Percentiles rank a stretch among this genome's conserved stretches.
Evolutionary conservation across 1,139 yeast species (phyloP).

Genomic region (Diutina mesorugosa): DNA sequence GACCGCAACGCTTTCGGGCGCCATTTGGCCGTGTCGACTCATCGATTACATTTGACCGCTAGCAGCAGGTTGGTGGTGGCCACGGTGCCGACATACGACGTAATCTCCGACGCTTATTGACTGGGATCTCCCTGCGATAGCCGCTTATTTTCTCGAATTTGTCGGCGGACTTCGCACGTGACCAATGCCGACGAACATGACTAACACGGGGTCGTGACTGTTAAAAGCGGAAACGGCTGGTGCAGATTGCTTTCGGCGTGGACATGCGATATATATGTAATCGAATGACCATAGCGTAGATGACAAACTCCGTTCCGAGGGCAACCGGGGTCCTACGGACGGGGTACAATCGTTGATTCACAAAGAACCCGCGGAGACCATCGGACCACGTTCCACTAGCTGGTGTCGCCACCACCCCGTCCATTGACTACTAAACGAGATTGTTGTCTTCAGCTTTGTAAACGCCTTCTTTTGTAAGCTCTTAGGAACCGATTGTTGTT

Average conservation of each 20-base stretch:
- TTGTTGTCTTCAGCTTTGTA: too few relatives aligned
- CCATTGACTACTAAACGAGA: too few relatives aligned
- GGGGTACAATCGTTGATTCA: background rate
- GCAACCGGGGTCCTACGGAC: background rate
- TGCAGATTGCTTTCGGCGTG: background rate
- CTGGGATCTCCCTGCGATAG: background rate
- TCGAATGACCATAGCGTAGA: background rate
- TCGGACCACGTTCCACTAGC: background rate
- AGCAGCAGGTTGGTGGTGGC: too few relatives aligned
- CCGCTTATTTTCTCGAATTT: background rate
- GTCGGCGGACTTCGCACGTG: background rate
- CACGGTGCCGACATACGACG: background rate
- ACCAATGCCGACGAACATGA: background rate
- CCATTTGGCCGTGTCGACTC: background rate
- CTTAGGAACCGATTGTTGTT: background rate
- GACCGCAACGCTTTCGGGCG: background rate
- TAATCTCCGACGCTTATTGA: background rate
- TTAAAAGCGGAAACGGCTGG: background rate
- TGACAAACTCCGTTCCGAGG: background rate
- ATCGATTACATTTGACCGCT: too few relatives aligned
- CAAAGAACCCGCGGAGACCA: background rate
- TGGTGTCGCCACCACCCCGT: too few relatives aligned
- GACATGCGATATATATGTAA: background rate
- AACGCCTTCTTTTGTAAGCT: background rate
- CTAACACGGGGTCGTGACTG: background rate